Evolutionary conservation across 192 early-diverging fungal genomes (phyloP).

Genomic region (Gryganskiella cystojenkinii): DNA sequence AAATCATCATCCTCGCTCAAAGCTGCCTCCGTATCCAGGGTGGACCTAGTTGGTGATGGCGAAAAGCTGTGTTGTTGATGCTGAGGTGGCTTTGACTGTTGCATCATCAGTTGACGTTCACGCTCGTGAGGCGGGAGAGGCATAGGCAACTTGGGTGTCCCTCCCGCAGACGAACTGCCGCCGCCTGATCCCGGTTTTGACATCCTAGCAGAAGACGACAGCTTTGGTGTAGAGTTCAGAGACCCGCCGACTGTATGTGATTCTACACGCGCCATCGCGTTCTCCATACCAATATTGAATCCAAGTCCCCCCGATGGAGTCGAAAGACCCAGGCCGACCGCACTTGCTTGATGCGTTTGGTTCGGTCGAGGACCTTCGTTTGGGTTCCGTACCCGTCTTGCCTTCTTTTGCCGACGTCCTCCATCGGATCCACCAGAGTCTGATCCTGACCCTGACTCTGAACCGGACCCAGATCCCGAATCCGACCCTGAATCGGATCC

Average conservation of each 20-base stretch:
- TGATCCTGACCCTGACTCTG: constrained; percentile 13
- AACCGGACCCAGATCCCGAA: constrained; percentile 31
- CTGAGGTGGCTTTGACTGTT: constrained; percentile 17
- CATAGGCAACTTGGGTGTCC: constrained; percentile 35
- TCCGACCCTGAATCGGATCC: constrained; percentile 36
- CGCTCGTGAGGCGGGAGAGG: constrained; percentile 36
- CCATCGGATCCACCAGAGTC: not conserved
- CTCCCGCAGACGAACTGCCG: constrained; percentile 8
- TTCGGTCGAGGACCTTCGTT: not conserved
- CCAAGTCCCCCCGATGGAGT: constrained; percentile 22
- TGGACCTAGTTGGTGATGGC: constrained; percentile 9
- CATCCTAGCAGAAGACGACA: constrained; percentile 10
- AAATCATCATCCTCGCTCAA: constrained; percentile 37
- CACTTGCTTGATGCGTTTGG: constrained; percentile 4
- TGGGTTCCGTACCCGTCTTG: not conserved
- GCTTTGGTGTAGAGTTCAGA: constrained; percentile 14
- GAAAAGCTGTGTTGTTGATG: constrained; percentile 11
- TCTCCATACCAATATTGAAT: not conserved
- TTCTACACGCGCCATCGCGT: not conserved
- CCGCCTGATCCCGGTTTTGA: constrained; percentile 3
- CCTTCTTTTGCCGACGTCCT: not conserved
- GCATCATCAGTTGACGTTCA: constrained; percentile 10
- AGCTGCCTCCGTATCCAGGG: not conserved
- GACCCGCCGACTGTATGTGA: not conserved
- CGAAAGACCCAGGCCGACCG: constrained; percentile 40